Evolutionary conservation across 2,329 filamentous ascomycete species (phyloP).

Genomic region (Dothistroma pini): DNA sequence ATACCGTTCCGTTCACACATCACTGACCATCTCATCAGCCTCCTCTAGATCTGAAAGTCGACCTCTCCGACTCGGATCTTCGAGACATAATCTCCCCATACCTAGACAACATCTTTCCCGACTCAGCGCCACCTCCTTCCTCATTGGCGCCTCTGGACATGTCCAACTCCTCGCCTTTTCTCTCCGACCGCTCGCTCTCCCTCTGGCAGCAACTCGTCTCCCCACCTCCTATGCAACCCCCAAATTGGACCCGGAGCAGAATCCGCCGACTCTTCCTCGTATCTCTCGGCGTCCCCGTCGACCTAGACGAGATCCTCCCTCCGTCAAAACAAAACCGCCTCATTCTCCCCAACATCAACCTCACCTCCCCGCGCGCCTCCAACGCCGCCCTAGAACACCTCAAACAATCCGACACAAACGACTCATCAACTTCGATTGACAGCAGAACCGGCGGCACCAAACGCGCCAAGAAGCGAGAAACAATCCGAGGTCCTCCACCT

Average conservation of each 20-base stretch:
- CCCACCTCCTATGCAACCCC: constrained; percentile 87
- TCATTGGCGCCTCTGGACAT: constrained; percentile 29
- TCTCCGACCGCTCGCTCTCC: constrained; percentile 80
- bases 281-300: constrained; percentile 90
- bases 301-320: constrained; percentile 94
- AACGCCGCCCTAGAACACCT: constrained; percentile 36
- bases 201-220: constrained; percentile 96
- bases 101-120: constrained; percentile 51
- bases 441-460: constrained; percentile 29
- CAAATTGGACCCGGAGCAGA: constrained; percentile 95
- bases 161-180: constrained; percentile 58
- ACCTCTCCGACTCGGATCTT: constrained; percentile 54
- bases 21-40: constrained; percentile 32
- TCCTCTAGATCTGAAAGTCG: constrained; percentile 25
- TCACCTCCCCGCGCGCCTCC: constrained; percentile 37
- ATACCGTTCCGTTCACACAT: background rate
- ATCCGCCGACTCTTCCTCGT: constrained; percentile 94
- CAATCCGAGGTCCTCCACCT: constrained; percentile 58
- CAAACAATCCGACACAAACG: constrained; percentile 32
- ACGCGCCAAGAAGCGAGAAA: constrained; percentile 35
- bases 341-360: constrained; percentile 73
- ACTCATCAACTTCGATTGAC: constrained; percentile 32
- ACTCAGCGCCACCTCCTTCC: constrained; percentile 37
- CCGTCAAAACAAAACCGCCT: constrained; percentile 98
- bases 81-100: constrained; percentile 39